These are phyloP conservation scores for Alectoria sarmentosa DNA, from an alignment of 495 filamentous ascomycete genomes.

Conservation along the genomic window DNA sequence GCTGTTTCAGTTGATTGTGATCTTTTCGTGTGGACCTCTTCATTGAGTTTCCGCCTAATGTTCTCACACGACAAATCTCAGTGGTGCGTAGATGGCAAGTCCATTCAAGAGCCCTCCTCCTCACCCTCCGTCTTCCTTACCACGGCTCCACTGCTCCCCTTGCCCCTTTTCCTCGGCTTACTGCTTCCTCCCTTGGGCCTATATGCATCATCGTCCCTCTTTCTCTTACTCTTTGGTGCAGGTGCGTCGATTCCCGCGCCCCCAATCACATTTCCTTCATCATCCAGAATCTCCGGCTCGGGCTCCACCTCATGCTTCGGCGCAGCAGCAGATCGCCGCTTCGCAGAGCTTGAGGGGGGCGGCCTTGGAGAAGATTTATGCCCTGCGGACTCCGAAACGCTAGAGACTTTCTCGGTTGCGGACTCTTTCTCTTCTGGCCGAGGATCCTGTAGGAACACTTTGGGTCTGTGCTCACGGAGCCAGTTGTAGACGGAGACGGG, in stretches of 20 bases:
- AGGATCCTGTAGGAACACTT: conserved; percentile 1
- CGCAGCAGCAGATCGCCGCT: conserved; percentile 7
- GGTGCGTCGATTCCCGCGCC: conserved; percentile 32
- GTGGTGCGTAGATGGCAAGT: background rate
- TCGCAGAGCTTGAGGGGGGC: conserved; percentile 37
- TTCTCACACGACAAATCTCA: background rate
- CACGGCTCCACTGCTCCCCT: conserved; percentile 23
- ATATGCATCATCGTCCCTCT: conserved; percentile 62
- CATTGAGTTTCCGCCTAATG: background rate
- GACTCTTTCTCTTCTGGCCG: conserved; percentile 10
- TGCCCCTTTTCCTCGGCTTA: conserved; percentile 51
- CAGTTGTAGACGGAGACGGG: conserved; percentile 86
- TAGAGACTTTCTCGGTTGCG: conserved; percentile 8
- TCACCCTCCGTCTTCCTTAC: conserved; percentile 11
- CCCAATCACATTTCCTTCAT: conserved; percentile 42
- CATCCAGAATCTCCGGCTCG: conserved; percentile 48
- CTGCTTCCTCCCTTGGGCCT: conserved; percentile 60
- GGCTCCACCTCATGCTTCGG: conserved; percentile 28
- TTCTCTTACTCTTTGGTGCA: conserved; percentile 42
- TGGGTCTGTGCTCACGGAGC: conserved; percentile 38
- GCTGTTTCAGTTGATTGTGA: background rate
- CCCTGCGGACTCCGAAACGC: background rate
- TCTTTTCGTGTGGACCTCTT: background rate
- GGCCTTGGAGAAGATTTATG: conserved; percentile 29
- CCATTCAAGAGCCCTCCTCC: conserved; percentile 1